Conservation (phyloP, 2,329 filamentous ascomycete genomes). For the Dichotomopilus funicola region DNA sequence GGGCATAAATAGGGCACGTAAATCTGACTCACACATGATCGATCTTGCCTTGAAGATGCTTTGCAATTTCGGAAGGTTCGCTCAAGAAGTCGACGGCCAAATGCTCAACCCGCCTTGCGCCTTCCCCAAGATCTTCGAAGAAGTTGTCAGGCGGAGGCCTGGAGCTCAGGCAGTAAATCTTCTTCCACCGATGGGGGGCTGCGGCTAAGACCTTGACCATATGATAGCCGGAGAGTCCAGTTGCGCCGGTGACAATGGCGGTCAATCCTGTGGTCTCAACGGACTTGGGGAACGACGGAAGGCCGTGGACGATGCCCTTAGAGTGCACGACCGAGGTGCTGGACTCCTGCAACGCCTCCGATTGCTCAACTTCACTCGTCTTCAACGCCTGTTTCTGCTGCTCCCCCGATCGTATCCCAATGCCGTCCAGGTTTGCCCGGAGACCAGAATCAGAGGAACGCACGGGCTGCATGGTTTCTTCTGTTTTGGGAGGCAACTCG, state of each 20-base stretch:
- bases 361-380: too few relatives aligned
- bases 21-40: conserved; percentile 10
- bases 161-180: conserved; percentile 43
- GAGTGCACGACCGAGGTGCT: conserved; percentile 12
- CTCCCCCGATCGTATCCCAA: too few relatives aligned
- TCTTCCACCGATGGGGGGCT: conserved; percentile 41
- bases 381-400: too few relatives aligned
- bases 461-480: too few relatives aligned
- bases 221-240: conserved; percentile 47
- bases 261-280: conserved; percentile 35
- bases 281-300: conserved; percentile 39
- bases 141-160: conserved; percentile 35
- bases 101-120: conserved; percentile 33
- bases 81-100: conserved; percentile 33
- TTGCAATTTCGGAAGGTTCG: conserved; percentile 26
- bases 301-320: conserved; percentile 42
- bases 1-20: background rate
- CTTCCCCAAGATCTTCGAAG: conserved; percentile 25
- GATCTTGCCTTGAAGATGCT: background rate
- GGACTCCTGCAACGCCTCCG: background rate
- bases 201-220: conserved; percentile 43
- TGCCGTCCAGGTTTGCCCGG: too few relatives aligned
- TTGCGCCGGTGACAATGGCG: conserved; percentile 47
- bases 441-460: too few relatives aligned
- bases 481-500: too few relatives aligned